Conservation (phyloP, 78 protist species). For the Monosiga brevicollis region DNA sequence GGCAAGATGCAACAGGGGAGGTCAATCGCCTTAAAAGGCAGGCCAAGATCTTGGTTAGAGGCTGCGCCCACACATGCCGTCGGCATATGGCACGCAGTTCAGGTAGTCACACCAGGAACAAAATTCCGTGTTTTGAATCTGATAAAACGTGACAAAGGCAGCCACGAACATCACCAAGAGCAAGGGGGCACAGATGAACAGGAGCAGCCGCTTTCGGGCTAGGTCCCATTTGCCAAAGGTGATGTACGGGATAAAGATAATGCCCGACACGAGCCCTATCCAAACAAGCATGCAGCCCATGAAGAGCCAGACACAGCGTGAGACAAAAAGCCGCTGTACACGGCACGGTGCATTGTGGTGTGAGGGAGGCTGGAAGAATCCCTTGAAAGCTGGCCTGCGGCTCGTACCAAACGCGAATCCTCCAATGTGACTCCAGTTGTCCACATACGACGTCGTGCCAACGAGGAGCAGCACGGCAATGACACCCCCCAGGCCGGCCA, state of each 20-base stretch:
- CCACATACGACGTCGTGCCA: not conserved
- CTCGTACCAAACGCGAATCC: constrained; percentile 10
- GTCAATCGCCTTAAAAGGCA: no score
- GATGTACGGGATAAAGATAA: constrained; percentile 36
- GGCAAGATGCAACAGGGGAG: no score
- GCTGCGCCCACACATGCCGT: constrained; percentile 1
- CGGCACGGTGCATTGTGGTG: no score
- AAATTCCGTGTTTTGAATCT: not conserved
- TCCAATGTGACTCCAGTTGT: constrained; percentile 30
- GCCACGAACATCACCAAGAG: not conserved
- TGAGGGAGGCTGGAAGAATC: no score
- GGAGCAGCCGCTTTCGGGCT: constrained; percentile 13
- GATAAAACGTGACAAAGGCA: not conserved
- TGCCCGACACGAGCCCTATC: constrained; percentile 6
- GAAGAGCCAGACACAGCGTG: no score
- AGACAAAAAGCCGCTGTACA: no score
- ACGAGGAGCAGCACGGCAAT: not conserved
- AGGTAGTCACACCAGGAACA: constrained; percentile 13
- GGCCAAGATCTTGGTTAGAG: no score
- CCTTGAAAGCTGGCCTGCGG: no score
- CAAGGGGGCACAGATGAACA: not conserved
- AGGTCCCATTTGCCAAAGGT: constrained; percentile 31
- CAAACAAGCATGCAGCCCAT: not conserved
- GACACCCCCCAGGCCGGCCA: not conserved
- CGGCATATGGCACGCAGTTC: constrained; percentile 28